A percentile compares a stretch with the other conserved stretches of the same genome.
Conservation (phyloP, 129 eudicot species). For the Artemisia argyi region DNA sequence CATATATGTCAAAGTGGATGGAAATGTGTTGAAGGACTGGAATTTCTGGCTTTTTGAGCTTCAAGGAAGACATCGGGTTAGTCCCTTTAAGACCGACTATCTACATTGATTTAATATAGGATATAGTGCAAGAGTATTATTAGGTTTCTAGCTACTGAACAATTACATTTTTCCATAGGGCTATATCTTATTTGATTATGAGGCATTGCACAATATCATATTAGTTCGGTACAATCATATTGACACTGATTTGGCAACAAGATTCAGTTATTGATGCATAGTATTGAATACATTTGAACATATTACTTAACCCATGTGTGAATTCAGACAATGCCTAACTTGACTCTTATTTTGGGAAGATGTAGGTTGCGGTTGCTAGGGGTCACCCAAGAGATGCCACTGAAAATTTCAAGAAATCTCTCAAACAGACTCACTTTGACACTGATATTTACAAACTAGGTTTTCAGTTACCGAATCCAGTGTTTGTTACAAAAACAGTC, state of each 20-base stretch:
- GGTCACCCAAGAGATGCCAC: slow-evolving; percentile 68
- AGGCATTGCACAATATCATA: background rate
- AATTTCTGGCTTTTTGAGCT: slow-evolving; percentile 74
- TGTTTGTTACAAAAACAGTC: slow-evolving; percentile 52
- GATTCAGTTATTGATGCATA: too few species aligned
- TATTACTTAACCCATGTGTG: background rate
- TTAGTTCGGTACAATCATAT: background rate
- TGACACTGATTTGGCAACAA: background rate
- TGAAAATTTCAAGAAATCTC: slow-evolving; percentile 48
- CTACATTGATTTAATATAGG: slow-evolving; percentile 4
- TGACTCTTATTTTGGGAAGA: slow-evolving; percentile 7
- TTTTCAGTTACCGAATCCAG: slow-evolving; percentile 57
- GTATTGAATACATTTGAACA: background rate
- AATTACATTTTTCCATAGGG: background rate
- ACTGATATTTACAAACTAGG: slow-evolving; percentile 47
- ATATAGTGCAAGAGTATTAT: background rate
- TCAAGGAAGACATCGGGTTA: slow-evolving; percentile 54
- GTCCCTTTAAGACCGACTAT: slow-evolving; percentile 16
- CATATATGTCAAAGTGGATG: slow-evolving; percentile 59
- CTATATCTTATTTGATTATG: background rate
- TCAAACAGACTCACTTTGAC: slow-evolving; percentile 45
- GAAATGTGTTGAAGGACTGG: slow-evolving; percentile 62
- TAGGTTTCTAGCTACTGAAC: background rate
- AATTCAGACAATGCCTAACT: slow-evolving; percentile 1
- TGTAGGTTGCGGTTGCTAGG: slow-evolving; percentile 68